Base-by-base conservation (phyloP, 768 basidiomycete species). In the Pleurotus eryngii region DNA sequence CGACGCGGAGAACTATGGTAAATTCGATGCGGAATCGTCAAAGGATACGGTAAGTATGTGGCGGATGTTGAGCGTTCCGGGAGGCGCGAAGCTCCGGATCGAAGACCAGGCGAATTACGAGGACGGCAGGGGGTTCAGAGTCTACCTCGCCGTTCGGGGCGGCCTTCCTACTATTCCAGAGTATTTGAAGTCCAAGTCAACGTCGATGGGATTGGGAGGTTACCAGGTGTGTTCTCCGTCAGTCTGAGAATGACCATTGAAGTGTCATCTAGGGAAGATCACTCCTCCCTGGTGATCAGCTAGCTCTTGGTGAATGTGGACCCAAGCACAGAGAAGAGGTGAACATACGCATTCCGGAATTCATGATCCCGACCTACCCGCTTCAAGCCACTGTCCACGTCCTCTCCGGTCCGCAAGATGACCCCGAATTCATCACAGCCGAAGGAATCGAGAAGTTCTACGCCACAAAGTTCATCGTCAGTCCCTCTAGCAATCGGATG, bases 121-220 rank as follows among this genome's bases (percentile, higher is more conserved):
- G 1, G 42, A 49, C n/a, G 59, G 61, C 5, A 59, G 67, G 6
- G 86, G 87, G 0, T 77, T 83, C 57, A 74, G 86, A 47, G 68
- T 68, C 2, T 88, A 89, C 60, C 59, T 89, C 30, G 77, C 79
- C 11, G 64, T 88, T 20, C 72, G 74, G 37, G 86, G 85, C 2
- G 87, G 86, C 0, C 80, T 89, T 59, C 86, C 85, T 0, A 72
- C 72, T 14, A 70, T 85, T 1, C 80, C 83, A 35, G 4, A 57
- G 4, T 88, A 85, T 63, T 71, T 88, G 1, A 84, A 81, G 3
- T 85, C 84, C 0, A 88, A 87, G 68, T 82, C 84, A 4, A 85
- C 86, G 18, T 84, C 81, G 1, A 76, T 85, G 75, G 80, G 82
- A 12, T 61, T 84, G 9, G 84, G 84, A 43, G 83, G 84, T 2